Evolutionary conservation across 2,329 filamentous ascomycete species (phyloP), one percentile per base, ranked within the genome.

Genomic region (Alternaria triticimaculans): DNA sequence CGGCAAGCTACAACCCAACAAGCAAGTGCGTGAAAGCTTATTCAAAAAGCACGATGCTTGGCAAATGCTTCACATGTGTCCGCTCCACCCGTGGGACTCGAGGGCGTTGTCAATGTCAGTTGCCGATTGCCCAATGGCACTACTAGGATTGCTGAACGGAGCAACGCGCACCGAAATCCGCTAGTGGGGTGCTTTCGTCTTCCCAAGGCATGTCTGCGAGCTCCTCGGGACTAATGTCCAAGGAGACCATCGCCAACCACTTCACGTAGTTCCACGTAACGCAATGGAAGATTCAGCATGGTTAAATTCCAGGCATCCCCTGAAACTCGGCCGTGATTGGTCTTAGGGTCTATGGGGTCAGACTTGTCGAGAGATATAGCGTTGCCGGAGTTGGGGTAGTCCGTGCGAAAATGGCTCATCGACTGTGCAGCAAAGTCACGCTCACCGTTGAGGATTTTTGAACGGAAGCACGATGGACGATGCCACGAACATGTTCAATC

Each of bases 281-380:
- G n/a, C n/a, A 20, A 25, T 50, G 48, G n/a, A 28, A 18, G 48
- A 12, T 65, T 69, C 11, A 61, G 43, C 37, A 58, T 66, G 37
- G 37, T 18, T 41, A 5, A 67, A 49, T 72, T 62, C 51, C 63
- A 74, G 37, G 58, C 49, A 53, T 71, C 65, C 20, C 69, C 67
- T 14, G 63, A 61, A 10, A 65, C 11, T 33, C 28, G 45, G 18
- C 65, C 67, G 15, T 60, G 65, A 43, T 70, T 64, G 18, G 58
- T 41, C 33, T 67, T 60, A 21, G 60, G 60, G n/a, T 67, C 44
- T n/a, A 49, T 30, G 9, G 62, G 11, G 43, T 63, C 59, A 20
- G 59, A 33, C 21, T 62, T 70, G n/a, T 55, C 49, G 12, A 70
- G 33, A 21, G 67, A 68, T 66, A 70, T 71, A 10, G 70, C 65